Conservation (phyloP, 2,329 filamentous ascomycete species). For the Claviceps quebecensis region DNA sequence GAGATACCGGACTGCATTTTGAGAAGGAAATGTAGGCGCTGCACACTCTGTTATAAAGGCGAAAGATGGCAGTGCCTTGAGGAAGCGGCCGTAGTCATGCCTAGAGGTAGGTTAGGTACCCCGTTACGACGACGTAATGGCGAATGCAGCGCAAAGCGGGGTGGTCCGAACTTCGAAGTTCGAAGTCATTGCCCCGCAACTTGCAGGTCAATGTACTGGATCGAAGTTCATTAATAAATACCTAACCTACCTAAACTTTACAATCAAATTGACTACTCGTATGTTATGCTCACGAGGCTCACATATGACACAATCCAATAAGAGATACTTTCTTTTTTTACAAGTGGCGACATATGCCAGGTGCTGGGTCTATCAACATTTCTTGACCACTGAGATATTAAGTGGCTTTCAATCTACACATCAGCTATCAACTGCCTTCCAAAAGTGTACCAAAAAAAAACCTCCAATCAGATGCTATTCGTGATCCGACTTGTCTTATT, state of each 20-base stretch:
- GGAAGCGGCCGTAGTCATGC: too few relatives aligned
- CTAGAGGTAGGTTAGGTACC: too few relatives aligned
- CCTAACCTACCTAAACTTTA: too few relatives aligned
- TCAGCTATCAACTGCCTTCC: constrained; percentile 10
- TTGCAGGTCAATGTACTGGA: too few relatives aligned
- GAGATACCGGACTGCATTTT: constrained; percentile 68
- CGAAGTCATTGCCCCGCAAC: too few relatives aligned
- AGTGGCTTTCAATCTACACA: constrained; percentile 7
- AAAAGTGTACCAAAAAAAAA: constrained; percentile 10
- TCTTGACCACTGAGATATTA: constrained; percentile 4
- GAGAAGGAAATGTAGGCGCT: neutral
- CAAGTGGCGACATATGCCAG: constrained; percentile 4
- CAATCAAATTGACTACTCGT: too few relatives aligned
- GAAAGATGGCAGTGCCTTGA: neutral
- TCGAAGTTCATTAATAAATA: too few relatives aligned
- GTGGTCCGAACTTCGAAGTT: too few relatives aligned
- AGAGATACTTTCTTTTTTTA: neutral
- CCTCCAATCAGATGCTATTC: constrained; percentile 4
- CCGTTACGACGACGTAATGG: too few relatives aligned
- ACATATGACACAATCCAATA: neutral
- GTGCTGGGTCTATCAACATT: constrained; percentile 1
- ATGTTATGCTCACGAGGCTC: neutral
- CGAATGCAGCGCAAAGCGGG: too few relatives aligned
- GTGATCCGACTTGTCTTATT: neutral
- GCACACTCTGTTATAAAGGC: too few relatives aligned